Base-by-base conservation (phyloP, 163 green algal genomes). In the Volvox carteri region DNA sequence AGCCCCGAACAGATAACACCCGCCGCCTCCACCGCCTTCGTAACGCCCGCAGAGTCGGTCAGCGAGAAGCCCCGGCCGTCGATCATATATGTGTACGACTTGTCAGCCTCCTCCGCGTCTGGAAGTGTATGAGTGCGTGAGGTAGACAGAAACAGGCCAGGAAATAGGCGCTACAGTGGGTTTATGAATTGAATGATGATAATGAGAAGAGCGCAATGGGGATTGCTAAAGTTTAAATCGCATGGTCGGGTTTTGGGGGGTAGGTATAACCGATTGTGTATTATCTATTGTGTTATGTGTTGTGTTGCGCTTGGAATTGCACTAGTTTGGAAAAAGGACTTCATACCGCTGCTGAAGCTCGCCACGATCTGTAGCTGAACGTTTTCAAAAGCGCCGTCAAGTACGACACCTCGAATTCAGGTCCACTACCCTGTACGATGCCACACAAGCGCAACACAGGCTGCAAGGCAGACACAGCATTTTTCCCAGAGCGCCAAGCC, bases 21-120 rank as follows among this genome's bases (percentile, higher is more conserved):
- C 7, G 78, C 81, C 0, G 44, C 86, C 2, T 60, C 37, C 30
- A 94, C 76, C 28, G 79, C 52, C 35, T 46, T 70, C 23, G 78
- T 78, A 0, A 94, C 60, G 12, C 87, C 90, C n/a, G 67, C 77
- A 0, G 44, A 60, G 12, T 92, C 87, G 0, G 80, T 88, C 28
- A 92, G 76, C n/a, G 48, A 33, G 25, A 85, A 78, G 28, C 92
- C 92, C 8, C 92, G 86, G 42, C 84, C 75, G 39, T 94, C 92
- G 5, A 94, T 91, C 35, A 62, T 80, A 60, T 94, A 94, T 14
- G 92, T 84, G 33, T 93, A 94, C 65, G 70, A 84, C 21, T 48
- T 42, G 78, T 90, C 75, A 0, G 79, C 30, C 33, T 88, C 79
- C 86, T 88, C 81, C 41, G 30, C 30, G 18, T 86, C 78, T 86